Evolutionary conservation across 352 stramenopile species (phyloP).

Genomic region (Globisporangium echinulatum): DNA sequence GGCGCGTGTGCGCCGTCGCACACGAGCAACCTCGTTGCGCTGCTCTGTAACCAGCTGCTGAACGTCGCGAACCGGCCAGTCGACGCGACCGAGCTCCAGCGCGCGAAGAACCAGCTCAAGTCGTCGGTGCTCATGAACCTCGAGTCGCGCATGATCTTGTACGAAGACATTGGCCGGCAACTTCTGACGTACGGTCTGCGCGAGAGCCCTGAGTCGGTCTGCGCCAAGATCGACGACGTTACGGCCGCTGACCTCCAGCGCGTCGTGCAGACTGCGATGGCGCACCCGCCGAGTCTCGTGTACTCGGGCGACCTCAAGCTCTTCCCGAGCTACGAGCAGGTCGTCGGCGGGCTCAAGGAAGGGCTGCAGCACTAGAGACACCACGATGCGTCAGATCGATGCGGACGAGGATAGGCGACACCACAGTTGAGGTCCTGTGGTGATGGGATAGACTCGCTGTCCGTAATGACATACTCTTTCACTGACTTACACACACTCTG

Average conservation of each 20-base stretch:
- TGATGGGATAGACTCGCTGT: too few relatives aligned
- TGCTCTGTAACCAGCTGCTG: slow-evolving; percentile 92
- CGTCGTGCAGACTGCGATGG: slow-evolving; percentile 69
- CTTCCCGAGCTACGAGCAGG: slow-evolving; percentile 82
- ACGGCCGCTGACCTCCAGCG: slow-evolving; percentile 82
- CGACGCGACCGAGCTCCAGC: slow-evolving; percentile 85
- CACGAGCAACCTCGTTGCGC: slow-evolving; percentile 88
- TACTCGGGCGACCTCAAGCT: slow-evolving; percentile 74
- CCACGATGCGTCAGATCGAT: too few relatives aligned
- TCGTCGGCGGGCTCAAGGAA: slow-evolving; percentile 68
- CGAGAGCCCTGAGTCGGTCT: slow-evolving; percentile 85
- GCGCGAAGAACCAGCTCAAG: slow-evolving; percentile 99
- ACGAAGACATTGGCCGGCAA: slow-evolving; percentile 98
- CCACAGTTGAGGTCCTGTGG: too few relatives aligned
- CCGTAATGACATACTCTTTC: too few relatives aligned
- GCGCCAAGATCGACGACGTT: slow-evolving; percentile 85
- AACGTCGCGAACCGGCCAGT: slow-evolving; percentile 76
- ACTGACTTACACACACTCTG: too few relatives aligned
- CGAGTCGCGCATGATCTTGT: slow-evolving; percentile 96
- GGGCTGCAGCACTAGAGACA: slow-evolving; percentile 24
- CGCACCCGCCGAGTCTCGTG: slow-evolving; percentile 72
- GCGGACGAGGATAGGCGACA: too few relatives aligned
- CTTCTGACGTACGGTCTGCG: slow-evolving; percentile 95
- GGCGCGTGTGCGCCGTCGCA: slow-evolving; percentile 78
- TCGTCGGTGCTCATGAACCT: slow-evolving; percentile 98